Percentiles rank a stretch among this genome's conserved stretches.
phyloP scores from a whole-genome alignment of 2,329 filamentous ascomycete genomes.

The Penicillium sp. region DNA sequence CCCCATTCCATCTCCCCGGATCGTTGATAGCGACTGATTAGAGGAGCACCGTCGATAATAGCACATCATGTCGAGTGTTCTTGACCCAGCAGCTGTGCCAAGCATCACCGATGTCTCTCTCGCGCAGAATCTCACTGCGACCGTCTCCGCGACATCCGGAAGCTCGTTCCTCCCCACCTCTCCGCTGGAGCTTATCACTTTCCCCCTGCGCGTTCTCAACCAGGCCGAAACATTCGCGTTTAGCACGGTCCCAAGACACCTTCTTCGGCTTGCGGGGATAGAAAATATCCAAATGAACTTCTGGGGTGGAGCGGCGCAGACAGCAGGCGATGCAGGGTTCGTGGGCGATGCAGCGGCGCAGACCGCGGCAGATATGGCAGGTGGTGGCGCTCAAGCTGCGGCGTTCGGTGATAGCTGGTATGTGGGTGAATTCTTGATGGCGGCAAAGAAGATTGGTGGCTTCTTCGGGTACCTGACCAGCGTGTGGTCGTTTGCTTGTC shows the following conservation, averaged over 20 bases:
- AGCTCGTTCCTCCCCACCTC: constrained; percentile 31
- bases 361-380: constrained; percentile 38
- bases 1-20: constrained; percentile 25
- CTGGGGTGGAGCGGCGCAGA: constrained; percentile 23
- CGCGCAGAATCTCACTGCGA: constrained; percentile 26
- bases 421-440: constrained; percentile 52
- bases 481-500: constrained; percentile 87
- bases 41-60: neutral
- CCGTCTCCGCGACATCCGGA: constrained; percentile 20
- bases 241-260: constrained; percentile 37
- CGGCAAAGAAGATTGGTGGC: constrained; percentile 73
- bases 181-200: constrained; percentile 37
- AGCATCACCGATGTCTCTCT: constrained; percentile 26
- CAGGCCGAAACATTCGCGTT: constrained; percentile 42
- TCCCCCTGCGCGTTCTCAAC: constrained; percentile 43
- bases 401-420: constrained; percentile 40
- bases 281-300: constrained; percentile 30
- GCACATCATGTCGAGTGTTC: constrained; percentile 31
- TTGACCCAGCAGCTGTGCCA: constrained; percentile 23
- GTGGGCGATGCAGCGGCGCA: constrained; percentile 50
- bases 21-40: constrained; percentile 22
- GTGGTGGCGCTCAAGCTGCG: constrained; percentile 38
- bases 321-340: constrained; percentile 21
- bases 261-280: constrained; percentile 36
- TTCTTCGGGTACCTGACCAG: constrained; percentile 90